Conservation (phyloP, 192 early-diverging fungal genomes). For the Chytriomyces hyalinus region DNA sequence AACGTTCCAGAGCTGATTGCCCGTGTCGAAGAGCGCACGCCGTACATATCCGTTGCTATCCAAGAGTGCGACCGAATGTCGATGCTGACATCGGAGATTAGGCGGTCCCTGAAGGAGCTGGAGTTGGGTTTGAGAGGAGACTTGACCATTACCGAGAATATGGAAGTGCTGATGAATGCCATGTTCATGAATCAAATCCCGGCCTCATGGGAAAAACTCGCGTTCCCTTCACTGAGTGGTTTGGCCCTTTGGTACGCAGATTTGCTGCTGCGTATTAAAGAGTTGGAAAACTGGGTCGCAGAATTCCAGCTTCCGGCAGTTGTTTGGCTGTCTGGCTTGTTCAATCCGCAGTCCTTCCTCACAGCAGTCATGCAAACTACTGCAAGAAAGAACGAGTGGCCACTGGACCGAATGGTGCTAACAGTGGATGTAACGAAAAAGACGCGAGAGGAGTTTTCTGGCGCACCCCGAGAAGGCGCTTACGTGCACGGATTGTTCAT, state of each 20-base stretch:
- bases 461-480: slow-evolving; percentile 66
- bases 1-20: slow-evolving; percentile 68
- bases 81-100: slow-evolving; percentile 64
- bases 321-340: slow-evolving; percentile 66
- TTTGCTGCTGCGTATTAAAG: slow-evolving; percentile 67
- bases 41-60: slow-evolving; percentile 69
- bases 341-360: slow-evolving; percentile 74
- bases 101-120: slow-evolving; percentile 65
- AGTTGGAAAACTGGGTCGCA: slow-evolving; percentile 67
- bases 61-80: slow-evolving; percentile 71
- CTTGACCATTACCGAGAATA: slow-evolving; percentile 68
- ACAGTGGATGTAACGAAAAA: slow-evolving; percentile 72
- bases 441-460: slow-evolving; percentile 64
- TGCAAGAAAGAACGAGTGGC: slow-evolving; percentile 70
- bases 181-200: slow-evolving; percentile 66
- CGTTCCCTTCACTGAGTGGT: slow-evolving; percentile 65
- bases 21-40: slow-evolving; percentile 68
- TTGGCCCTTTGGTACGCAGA: slow-evolving; percentile 65
- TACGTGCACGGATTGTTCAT: slow-evolving; percentile 69
- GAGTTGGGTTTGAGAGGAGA: slow-evolving; percentile 70
- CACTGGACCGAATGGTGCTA: slow-evolving; percentile 66
- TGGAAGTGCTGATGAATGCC: slow-evolving; percentile 68
- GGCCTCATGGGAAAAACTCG: slow-evolving; percentile 66
- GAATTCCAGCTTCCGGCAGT: slow-evolving; percentile 68
- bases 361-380: slow-evolving; percentile 76